phyloP scores from a whole-genome alignment of 2,329 filamentous ascomycete genomes.

The Aureobasidium mangrovei region DNA sequence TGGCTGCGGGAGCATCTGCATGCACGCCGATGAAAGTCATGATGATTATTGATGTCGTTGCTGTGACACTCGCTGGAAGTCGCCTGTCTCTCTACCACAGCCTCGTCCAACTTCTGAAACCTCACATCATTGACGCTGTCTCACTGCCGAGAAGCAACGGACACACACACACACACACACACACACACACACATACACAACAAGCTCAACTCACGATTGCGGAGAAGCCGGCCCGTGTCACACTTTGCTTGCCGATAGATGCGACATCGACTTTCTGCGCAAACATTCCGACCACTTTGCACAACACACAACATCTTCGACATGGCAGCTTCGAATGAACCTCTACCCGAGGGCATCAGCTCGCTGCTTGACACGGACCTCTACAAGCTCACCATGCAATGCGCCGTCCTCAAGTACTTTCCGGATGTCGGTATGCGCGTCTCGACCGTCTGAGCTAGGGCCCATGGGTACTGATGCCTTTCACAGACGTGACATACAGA shows the following conservation, averaged over 20 bases:
- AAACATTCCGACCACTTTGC: not conserved
- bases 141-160: too few species aligned
- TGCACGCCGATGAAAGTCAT: too few species aligned
- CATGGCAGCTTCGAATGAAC: constrained; percentile 11
- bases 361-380: constrained; percentile 53
- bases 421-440: constrained; percentile 46
- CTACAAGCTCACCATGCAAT: constrained; percentile 99
- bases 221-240: too few species aligned
- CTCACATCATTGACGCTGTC: too few species aligned
- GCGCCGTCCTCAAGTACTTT: constrained; percentile 87
- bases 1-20: too few species aligned
- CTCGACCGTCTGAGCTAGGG: not conserved
- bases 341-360: constrained; percentile 30
- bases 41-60: too few species aligned
- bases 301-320: not conserved
- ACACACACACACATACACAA: too few species aligned
- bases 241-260: not conserved
- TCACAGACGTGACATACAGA: constrained; percentile 67
- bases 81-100: too few species aligned
- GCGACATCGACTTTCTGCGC: not conserved
- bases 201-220: too few species aligned
- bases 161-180: too few species aligned
- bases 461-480: constrained; percentile 12
- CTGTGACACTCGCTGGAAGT: too few species aligned
- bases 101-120: too few species aligned